Conservation (phyloP, 441 rosid species). For the Syzygium malaccense region DNA sequence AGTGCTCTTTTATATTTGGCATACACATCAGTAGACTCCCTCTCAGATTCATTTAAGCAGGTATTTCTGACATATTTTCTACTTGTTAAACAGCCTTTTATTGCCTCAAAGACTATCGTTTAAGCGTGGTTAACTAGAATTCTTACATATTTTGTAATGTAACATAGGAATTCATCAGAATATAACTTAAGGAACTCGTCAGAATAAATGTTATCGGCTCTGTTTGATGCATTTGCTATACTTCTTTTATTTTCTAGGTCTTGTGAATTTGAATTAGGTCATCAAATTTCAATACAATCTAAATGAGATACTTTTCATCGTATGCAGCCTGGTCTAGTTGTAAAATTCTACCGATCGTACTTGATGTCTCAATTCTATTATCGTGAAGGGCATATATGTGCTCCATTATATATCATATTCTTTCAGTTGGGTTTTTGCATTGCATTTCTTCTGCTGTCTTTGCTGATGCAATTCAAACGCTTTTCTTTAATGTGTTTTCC, state of each 20-base stretch:
- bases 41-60: conserved; percentile 91
- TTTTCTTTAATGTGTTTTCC: not conserved
- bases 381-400: not conserved
- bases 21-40: conserved; percentile 86
- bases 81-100: not conserved
- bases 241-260: not conserved
- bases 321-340: not conserved
- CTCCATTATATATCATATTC: not conserved
- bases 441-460: not conserved
- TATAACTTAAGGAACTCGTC: not conserved
- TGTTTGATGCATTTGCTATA: not conserved
- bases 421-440: not conserved
- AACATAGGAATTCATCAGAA: not conserved
- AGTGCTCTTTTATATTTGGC: conserved; percentile 95
- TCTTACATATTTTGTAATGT: not conserved
- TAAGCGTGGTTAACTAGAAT: not conserved
- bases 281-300: not conserved
- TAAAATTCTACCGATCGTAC: not conserved
- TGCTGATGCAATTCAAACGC: not conserved
- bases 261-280: not conserved
- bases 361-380: not conserved
- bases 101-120: not conserved
- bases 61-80: conserved; percentile 21
- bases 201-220: not conserved
- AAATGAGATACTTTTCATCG: not conserved